Evolutionary conservation across 192 early-diverging fungal species (phyloP), one percentile per base, ranked within the genome.

Genomic region (Hyaloraphidium curvatum): DNA sequence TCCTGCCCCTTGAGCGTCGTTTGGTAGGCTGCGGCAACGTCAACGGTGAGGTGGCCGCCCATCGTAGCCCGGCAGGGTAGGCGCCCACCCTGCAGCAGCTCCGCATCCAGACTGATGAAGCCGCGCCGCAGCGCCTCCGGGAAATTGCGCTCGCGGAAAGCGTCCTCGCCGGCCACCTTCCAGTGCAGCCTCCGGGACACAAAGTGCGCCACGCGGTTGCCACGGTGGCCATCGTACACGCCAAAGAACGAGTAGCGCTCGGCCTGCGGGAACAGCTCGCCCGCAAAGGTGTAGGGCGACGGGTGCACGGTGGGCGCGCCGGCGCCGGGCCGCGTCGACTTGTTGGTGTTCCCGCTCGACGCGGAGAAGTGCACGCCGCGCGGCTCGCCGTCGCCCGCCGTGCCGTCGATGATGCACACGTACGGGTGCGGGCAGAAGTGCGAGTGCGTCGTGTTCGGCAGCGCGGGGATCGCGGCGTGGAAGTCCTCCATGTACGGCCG

Each of bases 51-150:
- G 19, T 25, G 14, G 43, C 25, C 43, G 9, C 7, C 25, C 7
- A 9, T 48, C 25, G 17, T 11, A 22, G 7, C 43, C 14, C 25
- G 7, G 17, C 43, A 11, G 43, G 25, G 19, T 22, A 22, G 17
- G 14, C 7, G 25, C 43, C 7, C 5, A 87, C 83, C 83, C 51
- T 71, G 67, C 39, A 74, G 72, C 55, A 98, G 68, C n/a, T 82
- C 77, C 0, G 66, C 69, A 59, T 98, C 95, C 30, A 79, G 78
- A 3, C 67, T 60, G 56, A 96, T 58, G 59, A 82, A 98, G 2
- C 87, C 91, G 28, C 74, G 62, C 60, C 81, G 86, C 59, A 98
- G 72, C 19, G 95, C 90, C 1, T 62, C 61, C 27, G 62, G 62
- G 64, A 81, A 91, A 29, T 89, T 68, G 30, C 75, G 75, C 39